Percentiles rank a stretch among this genome's conserved stretches.
phyloP scores from a whole-genome alignment of 2,329 filamentous ascomycete species.

The Cladophialophora yegresii region DNA sequence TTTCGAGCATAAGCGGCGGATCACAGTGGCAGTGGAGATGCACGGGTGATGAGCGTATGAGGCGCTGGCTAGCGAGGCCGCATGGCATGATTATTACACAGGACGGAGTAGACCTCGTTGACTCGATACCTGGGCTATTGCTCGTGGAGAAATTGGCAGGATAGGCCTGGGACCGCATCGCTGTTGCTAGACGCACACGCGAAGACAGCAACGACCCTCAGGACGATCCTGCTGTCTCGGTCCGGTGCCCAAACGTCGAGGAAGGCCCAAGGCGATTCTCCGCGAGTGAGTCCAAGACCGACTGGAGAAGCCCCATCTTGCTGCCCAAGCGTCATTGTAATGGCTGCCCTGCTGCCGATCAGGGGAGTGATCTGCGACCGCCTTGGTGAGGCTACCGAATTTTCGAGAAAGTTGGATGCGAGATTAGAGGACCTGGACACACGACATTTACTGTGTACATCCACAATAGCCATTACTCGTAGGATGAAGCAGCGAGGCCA shows the following conservation, averaged over 20 bases:
- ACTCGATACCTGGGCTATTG: neutral
- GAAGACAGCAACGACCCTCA: neutral
- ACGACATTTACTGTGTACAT: neutral
- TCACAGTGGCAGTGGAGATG: conserved; percentile 21
- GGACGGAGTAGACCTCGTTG: conserved; percentile 1
- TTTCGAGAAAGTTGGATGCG: conserved; percentile 23
- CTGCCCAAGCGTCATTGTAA: conserved; percentile 27
- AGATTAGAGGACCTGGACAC: neutral
- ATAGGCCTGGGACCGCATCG: neutral
- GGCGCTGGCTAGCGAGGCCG: conserved; percentile 25
- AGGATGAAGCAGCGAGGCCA: neutral
- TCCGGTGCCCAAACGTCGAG: neutral
- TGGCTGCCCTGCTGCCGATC: conserved; percentile 25
- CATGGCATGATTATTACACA: conserved; percentile 1
- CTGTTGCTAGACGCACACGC: neutral
- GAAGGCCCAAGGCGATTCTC: neutral
- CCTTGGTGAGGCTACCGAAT: conserved; percentile 27
- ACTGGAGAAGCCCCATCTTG: conserved; percentile 19
- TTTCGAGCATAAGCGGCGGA: conserved; percentile 24
- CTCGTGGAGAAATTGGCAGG: neutral
- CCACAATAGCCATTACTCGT: too few relatives aligned
- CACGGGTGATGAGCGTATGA: conserved; percentile 23
- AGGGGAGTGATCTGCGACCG: conserved; percentile 28
- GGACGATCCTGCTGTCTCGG: neutral
- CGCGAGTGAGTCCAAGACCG: conserved; percentile 9